Percentiles rank a stretch among this genome's conserved stretches.
Evolutionary conservation across 495 filamentous ascomycete genomes (phyloP).

Genomic region (Hyaloscypha hepaticicola): DNA sequence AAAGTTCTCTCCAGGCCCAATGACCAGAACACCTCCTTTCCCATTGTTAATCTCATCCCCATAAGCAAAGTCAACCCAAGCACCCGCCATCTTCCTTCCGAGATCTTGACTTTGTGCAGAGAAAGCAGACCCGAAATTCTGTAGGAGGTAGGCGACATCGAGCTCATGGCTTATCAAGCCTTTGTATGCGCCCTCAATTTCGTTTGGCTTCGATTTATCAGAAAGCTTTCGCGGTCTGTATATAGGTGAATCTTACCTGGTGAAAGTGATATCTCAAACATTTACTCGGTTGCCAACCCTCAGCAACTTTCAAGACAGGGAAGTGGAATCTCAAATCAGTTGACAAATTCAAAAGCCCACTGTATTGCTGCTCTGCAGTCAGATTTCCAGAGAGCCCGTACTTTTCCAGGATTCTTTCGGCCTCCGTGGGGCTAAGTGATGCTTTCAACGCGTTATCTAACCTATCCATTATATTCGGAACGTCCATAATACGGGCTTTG

Average conservation of each 20-base stretch:
- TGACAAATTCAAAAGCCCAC: slow-evolving; percentile 4
- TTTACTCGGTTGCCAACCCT: slow-evolving; percentile 14
- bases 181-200: background rate
- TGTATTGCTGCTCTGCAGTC: background rate
- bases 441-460: background rate
- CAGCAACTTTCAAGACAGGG: background rate
- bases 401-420: background rate
- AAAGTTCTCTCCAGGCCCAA: slow-evolving; percentile 15
- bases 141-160: slow-evolving; percentile 15
- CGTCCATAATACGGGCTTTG: slow-evolving; percentile 14
- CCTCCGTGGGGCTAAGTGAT: background rate
- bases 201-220: background rate
- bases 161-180: slow-evolving; percentile 13
- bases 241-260: slow-evolving; percentile 5
- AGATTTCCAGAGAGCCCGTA: background rate
- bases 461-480: slow-evolving; percentile 7
- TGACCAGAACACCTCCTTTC: slow-evolving; percentile 7
- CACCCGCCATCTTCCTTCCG: slow-evolving; percentile 13
- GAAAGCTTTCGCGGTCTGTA: background rate
- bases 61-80: slow-evolving; percentile 12
- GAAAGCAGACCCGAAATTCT: background rate
- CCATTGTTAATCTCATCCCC: background rate
- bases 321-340: slow-evolving; percentile 21
- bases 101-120: background rate
- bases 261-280: slow-evolving; percentile 22